Percentiles rank a stretch among this genome's conserved stretches.
Evolutionary conservation across 73 alveolate species (phyloP).

Genomic region (Strombidium stylifer): DNA sequence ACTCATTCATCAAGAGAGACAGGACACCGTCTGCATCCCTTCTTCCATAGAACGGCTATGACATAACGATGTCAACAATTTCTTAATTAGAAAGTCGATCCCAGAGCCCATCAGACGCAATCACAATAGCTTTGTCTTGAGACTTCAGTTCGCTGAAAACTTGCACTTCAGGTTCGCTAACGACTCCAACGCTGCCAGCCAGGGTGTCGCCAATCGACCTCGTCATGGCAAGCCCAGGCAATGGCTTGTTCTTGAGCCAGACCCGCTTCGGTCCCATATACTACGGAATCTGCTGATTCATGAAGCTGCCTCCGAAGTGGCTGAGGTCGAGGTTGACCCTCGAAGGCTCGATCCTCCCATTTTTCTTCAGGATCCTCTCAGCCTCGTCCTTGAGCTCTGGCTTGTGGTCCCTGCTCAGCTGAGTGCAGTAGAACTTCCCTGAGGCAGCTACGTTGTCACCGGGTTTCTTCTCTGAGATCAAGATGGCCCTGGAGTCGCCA

Average conservation of each 20-base stretch:
- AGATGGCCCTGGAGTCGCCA: conserved; percentile 66
- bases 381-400: conserved; percentile 56
- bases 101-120: conserved; percentile 69
- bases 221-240: conserved; percentile 68
- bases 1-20: conserved; percentile 2
- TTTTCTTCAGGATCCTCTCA: conserved; percentile 19
- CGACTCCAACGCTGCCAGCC: conserved; percentile 59
- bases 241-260: conserved; percentile 44
- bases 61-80: conserved; percentile 11
- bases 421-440: conserved; percentile 18
- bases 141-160: background rate
- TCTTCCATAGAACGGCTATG: conserved; percentile 47
- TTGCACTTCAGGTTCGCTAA: conserved; percentile 32
- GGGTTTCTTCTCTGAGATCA: conserved; percentile 15
- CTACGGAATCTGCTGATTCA: background rate
- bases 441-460: background rate
- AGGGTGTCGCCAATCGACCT: conserved; percentile 59
- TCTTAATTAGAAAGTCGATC: conserved; percentile 46
- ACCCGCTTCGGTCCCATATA: conserved; percentile 59
- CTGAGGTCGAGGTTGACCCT: conserved; percentile 12
- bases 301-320: conserved; percentile 3
- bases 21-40: conserved; percentile 63
- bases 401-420: conserved; percentile 51
- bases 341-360: conserved; percentile 48
- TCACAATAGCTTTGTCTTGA: conserved; percentile 36